Evolutionary conservation across 192 early-diverging fungal species (phyloP), one percentile per base, ranked within the genome.

Genomic region (Borealophlyctis nickersoniae): DNA sequence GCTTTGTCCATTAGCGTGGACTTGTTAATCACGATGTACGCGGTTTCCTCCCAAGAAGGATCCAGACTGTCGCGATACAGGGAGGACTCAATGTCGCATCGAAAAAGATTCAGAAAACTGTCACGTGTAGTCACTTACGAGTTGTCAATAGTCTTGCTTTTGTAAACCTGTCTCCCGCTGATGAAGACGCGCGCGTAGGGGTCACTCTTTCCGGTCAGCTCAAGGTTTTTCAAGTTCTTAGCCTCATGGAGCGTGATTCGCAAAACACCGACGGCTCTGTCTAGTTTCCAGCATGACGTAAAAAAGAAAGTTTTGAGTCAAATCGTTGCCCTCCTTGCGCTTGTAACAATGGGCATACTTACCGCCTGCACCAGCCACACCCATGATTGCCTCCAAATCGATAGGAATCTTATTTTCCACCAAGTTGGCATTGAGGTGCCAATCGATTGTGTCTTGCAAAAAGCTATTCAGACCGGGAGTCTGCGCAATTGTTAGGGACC

Each of bases 191-290:
- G 74, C 52, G 89, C 78, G 66, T 92, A 95, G 27, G 97, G 97
- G 71, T 99, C 97, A 23, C 89, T 85, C 61, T 83, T 88, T 64
- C 93, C 92, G 57, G 94, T 85, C 19, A 90, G 75, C 70, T 97
- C 97, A 27, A 80, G 74, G 73, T 96, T 96, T 72, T 87, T 89
- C 56, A 99, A 72, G 5, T 82, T 82, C 50, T 85, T 87, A 24
- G 90, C 97, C 35, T 87, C 84, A 60, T 88, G 84, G 36, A 99
- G 73, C 31, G 80, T 86, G 49, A 95, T 72, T 49, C 87, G 82
- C 4, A 98, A 78, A 9, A 99, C 89, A 64, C 97, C 97, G 62
- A 89, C 86, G 29, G 92, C 89, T 30, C 83, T 73, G 50, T 92
- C 82, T 65, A 52, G 22, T n/a, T n/a, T n/a, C n/a, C n/a, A n/a